phyloP scores from a whole-genome alignment of 805 yeast genomes.

The Wickerhamomyces subpelliculosus region DNA sequence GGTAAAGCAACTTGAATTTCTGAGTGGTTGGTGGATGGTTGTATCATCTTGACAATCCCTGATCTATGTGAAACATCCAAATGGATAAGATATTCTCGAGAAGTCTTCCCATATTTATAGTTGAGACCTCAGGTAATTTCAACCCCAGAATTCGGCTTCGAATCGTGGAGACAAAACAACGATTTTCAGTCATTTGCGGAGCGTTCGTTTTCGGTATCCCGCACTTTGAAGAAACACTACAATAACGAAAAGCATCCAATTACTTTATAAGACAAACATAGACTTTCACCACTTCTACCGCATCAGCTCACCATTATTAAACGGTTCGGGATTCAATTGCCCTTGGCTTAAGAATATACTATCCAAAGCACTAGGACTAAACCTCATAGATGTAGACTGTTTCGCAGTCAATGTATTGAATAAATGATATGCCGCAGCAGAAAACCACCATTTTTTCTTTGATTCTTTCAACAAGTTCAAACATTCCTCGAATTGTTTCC shows the following conservation, averaged over 20 bases:
- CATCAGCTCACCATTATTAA: not conserved
- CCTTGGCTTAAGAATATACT: not conserved
- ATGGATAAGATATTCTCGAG: too few relatives aligned
- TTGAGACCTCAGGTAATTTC: too few relatives aligned
- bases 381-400: too few relatives aligned
- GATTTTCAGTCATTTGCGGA: too few relatives aligned
- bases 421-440: constrained; percentile 5
- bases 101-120: too few relatives aligned
- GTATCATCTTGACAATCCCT: too few relatives aligned
- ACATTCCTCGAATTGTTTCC: constrained; percentile 1
- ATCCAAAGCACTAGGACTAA: too few relatives aligned
- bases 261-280: constrained; percentile 1
- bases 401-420: constrained; percentile 1
- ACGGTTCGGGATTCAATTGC: not conserved
- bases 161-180: too few relatives aligned
- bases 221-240: not conserved
- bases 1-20: too few relatives aligned
- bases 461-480: not conserved
- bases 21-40: too few relatives aligned
- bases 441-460: constrained; percentile 5
- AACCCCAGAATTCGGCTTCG: too few relatives aligned
- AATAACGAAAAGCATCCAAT: not conserved
- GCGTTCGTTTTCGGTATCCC: not conserved
- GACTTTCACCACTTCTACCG: not conserved
- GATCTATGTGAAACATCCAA: too few relatives aligned